A percentile compares a stretch with the other conserved stretches of the same genome.
Evolutionary conservation across 306 rosid species (phyloP).

Genomic region (Cicer pinnatifidum): DNA sequence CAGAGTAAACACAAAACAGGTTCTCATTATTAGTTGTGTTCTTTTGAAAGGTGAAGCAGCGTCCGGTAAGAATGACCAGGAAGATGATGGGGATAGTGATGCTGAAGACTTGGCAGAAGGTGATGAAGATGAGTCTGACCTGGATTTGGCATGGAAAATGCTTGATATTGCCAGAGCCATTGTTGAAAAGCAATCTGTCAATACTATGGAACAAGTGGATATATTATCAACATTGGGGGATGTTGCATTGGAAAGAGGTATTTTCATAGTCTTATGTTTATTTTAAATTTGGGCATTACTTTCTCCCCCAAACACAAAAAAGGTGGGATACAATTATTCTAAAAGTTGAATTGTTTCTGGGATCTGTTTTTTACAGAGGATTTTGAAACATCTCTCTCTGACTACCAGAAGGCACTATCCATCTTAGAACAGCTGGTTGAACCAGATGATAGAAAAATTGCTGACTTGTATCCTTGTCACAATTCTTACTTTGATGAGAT

Average conservation of each 20-base stretch:
- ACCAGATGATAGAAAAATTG: slow-evolving; percentile 80
- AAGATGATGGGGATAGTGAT: slow-evolving; percentile 67
- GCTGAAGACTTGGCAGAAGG: slow-evolving; percentile 77
- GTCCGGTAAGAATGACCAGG: slow-evolving; percentile 63
- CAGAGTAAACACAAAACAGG: not conserved
- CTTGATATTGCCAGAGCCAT: slow-evolving; percentile 97
- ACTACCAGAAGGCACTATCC: slow-evolving; percentile 84
- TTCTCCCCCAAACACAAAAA: not conserved
- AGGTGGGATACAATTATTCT: slow-evolving; percentile 19
- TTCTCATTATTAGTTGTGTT: slow-evolving; percentile 30
- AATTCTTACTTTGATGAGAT: slow-evolving; percentile 33
- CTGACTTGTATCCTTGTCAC: slow-evolving; percentile 86
- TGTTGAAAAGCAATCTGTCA: slow-evolving; percentile 72
- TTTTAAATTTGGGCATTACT: slow-evolving; percentile 7
- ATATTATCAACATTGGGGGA: slow-evolving; percentile 90
- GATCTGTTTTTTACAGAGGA: slow-evolving; percentile 72
- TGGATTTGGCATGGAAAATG: slow-evolving; percentile 99
- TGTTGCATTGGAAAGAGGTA: slow-evolving; percentile 95
- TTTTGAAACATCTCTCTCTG: slow-evolving; percentile 83
- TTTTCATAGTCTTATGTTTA: slow-evolving; percentile 20
- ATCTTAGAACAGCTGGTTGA: slow-evolving; percentile 82
- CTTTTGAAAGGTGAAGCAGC: slow-evolving; percentile 48
- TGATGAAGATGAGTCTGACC: slow-evolving; percentile 93
- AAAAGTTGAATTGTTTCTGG: slow-evolving; percentile 36
- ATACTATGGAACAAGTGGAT: slow-evolving; percentile 90